Evolutionary conservation across 2,329 filamentous ascomycete species (phyloP).

Genomic region (Paecilomyces variotii): DNA sequence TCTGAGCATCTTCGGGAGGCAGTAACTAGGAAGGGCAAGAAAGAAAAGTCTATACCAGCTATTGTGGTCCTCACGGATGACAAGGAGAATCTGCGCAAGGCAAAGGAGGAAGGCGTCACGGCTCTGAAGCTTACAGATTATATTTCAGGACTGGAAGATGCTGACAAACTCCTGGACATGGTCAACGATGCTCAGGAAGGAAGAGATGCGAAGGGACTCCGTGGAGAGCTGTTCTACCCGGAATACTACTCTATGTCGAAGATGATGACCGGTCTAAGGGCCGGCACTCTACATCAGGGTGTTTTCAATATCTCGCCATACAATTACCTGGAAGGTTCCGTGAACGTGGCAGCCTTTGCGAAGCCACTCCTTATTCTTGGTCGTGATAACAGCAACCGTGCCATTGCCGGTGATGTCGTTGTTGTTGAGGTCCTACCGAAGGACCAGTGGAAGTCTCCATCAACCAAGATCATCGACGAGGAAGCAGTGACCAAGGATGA

Average conservation of each 20-base stretch:
- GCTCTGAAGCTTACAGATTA: constrained; percentile 67
- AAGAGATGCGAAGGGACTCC: constrained; percentile 55
- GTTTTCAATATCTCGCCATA: constrained; percentile 95
- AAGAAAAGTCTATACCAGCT: constrained; percentile 55
- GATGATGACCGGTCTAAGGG: constrained; percentile 89
- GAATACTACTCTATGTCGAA: constrained; percentile 85
- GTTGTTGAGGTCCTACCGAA: constrained; percentile 88
- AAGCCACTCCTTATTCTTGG: constrained; percentile 82
- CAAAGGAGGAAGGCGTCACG: constrained; percentile 62
- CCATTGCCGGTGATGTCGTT: constrained; percentile 84
- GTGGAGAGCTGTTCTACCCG: constrained; percentile 68
- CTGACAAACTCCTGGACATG: constrained; percentile 84
- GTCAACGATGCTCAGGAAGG: constrained; percentile 71
- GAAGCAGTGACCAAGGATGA: constrained; percentile 87
- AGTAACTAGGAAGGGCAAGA: constrained; percentile 47
- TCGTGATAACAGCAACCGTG: constrained; percentile 90
- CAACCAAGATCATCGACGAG: constrained; percentile 92
- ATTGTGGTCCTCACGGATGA: constrained; percentile 95
- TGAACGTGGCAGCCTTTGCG: constrained; percentile 83
- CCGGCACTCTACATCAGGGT: constrained; percentile 83
- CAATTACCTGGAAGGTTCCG: constrained; percentile 92
- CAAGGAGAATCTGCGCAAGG: constrained; percentile 75
- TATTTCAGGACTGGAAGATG: constrained; percentile 73
- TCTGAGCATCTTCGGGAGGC: constrained; percentile 64
- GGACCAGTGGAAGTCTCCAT: constrained; percentile 95